Base-by-base conservation (phyloP, 2,329 filamentous ascomycete genomes). In the Myriosclerotinia duriaeana region DNA sequence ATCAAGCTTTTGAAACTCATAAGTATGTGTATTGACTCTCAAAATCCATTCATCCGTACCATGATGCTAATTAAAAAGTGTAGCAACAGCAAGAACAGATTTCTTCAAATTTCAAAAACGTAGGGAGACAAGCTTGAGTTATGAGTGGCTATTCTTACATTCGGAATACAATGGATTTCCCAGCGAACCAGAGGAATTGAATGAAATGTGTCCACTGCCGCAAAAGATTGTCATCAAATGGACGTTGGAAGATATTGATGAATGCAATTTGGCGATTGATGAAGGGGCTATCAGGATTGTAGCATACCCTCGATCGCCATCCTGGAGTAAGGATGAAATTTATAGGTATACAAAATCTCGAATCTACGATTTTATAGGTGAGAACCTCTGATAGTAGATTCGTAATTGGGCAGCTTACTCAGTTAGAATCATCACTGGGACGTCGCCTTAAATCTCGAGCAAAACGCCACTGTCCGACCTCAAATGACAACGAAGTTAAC, bases 171-270 rank as follows among this genome's bases (percentile, higher is more conserved):
- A 42, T 26, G 38, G 53, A 9, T 56, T 56, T 56, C 38, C 53
- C 14, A 42, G n/a, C 42, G n/a, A 26, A n/a, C 14, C 53, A 40
- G 53, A 56, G 12, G 36, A 56, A 42, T 2, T 42, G 20, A 26
- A 42, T 15, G n/a, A 40, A 46, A 26, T 59, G 2, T 30, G 9
- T 59, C 56, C 42, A 34, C 40, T 59, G 6, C 56, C 56, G 20
- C 22, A n/a, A 48, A 59, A 59, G 11, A 59, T 59, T n/a, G 42
- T 30, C 12, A n/a, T n/a, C 20, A 59, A 11, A 34, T 59, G 56
- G 42, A 20, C 22, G 15, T 34, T 59, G 22, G 26, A 59, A 5
- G 42, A 59, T n/a, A 59, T 59, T 12, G 5, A 34, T 48, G 8
- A 15, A 30, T 59, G 40, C 20, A 12, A 14, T 8, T 22, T n/a